phyloP scores from a whole-genome alignment of 2,329 filamentous ascomycete species.

The Allantophomopsis lycopodina region DNA sequence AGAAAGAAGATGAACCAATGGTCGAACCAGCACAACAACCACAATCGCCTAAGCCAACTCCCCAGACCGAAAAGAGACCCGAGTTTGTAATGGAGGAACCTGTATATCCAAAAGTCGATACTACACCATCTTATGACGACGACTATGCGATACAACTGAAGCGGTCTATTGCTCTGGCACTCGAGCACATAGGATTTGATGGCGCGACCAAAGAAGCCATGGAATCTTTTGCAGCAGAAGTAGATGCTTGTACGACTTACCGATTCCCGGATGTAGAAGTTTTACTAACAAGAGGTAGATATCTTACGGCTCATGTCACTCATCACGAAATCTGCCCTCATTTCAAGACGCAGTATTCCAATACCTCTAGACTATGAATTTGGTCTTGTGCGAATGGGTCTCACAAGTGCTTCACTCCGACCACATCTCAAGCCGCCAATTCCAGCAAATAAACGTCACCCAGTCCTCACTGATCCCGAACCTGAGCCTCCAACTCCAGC shows the following conservation, averaged over 20 bases:
- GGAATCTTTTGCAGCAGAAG: conserved; percentile 39
- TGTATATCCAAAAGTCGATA: neutral
- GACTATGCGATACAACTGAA: conserved; percentile 23
- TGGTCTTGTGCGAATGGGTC: conserved; percentile 34
- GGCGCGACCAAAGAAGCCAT: conserved; percentile 39
- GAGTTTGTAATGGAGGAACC: neutral
- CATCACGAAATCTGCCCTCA: conserved; percentile 16
- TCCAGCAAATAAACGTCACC: conserved; percentile 17
- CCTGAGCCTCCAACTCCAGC: conserved; percentile 26
- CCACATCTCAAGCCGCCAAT: conserved; percentile 43
- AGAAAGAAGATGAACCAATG: conserved; percentile 1
- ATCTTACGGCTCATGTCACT: conserved; percentile 14
- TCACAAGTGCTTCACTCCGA: conserved; percentile 34
- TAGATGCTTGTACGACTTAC: conserved; percentile 39
- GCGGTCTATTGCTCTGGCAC: conserved; percentile 38
- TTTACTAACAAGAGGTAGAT: conserved; percentile 12
- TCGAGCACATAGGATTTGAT: conserved; percentile 45
- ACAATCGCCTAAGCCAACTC: neutral
- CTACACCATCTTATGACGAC: conserved; percentile 13
- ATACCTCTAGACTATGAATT: conserved; percentile 43
- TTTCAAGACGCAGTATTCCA: conserved; percentile 29
- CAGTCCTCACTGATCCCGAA: conserved; percentile 17
- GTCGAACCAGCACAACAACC: neutral
- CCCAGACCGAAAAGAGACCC: too few relatives aligned
- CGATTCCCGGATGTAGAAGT: too few relatives aligned